Evolutionary conservation across 768 basidiomycete genomes (phyloP).

Genomic region (Leccinum subgranulosum): DNA sequence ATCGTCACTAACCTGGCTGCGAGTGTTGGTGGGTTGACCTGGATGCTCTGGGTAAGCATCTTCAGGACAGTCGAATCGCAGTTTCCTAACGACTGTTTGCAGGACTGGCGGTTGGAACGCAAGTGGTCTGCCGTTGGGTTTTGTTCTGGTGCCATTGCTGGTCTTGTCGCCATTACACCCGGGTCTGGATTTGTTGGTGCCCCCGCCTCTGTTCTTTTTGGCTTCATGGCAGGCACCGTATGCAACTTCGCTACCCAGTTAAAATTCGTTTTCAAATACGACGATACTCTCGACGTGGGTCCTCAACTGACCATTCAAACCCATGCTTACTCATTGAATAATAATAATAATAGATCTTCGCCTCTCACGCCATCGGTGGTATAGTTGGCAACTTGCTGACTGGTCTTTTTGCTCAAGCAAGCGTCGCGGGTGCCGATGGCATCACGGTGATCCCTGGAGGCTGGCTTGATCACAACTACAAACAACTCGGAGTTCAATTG

Average conservation of each 20-base stretch:
- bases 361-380: slow-evolving; percentile 77
- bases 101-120: slow-evolving; percentile 89
- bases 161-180: slow-evolving; percentile 89
- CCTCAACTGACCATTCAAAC: background rate
- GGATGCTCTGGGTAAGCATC: slow-evolving; percentile 79
- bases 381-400: slow-evolving; percentile 82
- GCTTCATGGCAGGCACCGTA: slow-evolving; percentile 74
- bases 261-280: slow-evolving; percentile 75
- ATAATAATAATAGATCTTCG: slow-evolving; percentile 65
- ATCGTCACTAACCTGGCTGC: slow-evolving; percentile 94
- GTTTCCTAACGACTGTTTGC: background rate
- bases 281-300: slow-evolving; percentile 77
- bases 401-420: slow-evolving; percentile 81
- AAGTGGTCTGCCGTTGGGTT: slow-evolving; percentile 95
- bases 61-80: background rate
- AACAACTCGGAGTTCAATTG: slow-evolving; percentile 84
- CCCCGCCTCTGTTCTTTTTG: slow-evolving; percentile 83
- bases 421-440: slow-evolving; percentile 81
- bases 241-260: slow-evolving; percentile 97
- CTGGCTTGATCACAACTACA: slow-evolving; percentile 80
- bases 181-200: slow-evolving; percentile 78
- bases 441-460: slow-evolving; percentile 65
- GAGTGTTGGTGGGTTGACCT: slow-evolving; percentile 81
- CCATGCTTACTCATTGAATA: background rate
- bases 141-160: slow-evolving; percentile 91